Percentiles rank a stretch among this genome's conserved stretches.
These are phyloP conservation scores for Dimargaris cristalligena DNA, from an alignment of 192 early-diverging fungal species.

Conservation along the genomic window DNA sequence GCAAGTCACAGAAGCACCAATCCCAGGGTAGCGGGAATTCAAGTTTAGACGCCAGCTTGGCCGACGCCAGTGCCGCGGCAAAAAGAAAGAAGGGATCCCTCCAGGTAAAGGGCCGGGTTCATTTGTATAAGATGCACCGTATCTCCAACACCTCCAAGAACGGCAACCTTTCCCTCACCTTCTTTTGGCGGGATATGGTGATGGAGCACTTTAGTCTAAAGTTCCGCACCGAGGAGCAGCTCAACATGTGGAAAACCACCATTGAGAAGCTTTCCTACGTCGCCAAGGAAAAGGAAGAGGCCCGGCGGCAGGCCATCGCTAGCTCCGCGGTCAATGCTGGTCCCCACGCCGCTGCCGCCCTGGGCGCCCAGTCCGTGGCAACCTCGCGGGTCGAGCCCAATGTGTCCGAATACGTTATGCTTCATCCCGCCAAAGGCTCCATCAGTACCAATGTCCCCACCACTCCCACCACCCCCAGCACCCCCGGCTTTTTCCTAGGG, in stretches of 20 bases:
- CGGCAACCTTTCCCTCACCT: conserved; percentile 33
- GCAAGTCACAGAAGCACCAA: conserved; percentile 12
- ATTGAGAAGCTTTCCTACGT: conserved; percentile 51
- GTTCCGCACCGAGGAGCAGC: conserved; percentile 80
- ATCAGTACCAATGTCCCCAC: neutral
- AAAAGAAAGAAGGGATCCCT: conserved; percentile 20
- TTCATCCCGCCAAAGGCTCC: conserved; percentile 3
- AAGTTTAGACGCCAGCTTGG: neutral
- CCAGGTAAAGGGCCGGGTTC: conserved; percentile 57
- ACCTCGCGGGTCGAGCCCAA: conserved; percentile 9
- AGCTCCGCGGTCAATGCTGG: conserved; percentile 11
- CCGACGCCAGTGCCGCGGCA: conserved; percentile 2
- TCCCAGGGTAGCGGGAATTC: neutral
- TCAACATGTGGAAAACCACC: conserved; percentile 72
- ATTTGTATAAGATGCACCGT: conserved; percentile 56
- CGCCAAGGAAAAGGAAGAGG: conserved; percentile 21
- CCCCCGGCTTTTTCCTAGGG: conserved; percentile 7
- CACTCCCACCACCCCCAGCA: conserved; percentile 1
- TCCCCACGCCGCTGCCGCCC: conserved; percentile 14
- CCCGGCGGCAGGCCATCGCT: conserved; percentile 13
- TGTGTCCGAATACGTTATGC: conserved; percentile 12
- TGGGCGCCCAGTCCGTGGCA: conserved; percentile 12
- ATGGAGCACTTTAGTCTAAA: conserved; percentile 78
- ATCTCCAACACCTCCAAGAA: conserved; percentile 46
- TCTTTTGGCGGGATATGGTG: conserved; percentile 75